Evolutionary conservation across 305 asterid species (phyloP), one percentile per base, ranked within the genome.

Genomic region (Solanum hybrid): DNA sequence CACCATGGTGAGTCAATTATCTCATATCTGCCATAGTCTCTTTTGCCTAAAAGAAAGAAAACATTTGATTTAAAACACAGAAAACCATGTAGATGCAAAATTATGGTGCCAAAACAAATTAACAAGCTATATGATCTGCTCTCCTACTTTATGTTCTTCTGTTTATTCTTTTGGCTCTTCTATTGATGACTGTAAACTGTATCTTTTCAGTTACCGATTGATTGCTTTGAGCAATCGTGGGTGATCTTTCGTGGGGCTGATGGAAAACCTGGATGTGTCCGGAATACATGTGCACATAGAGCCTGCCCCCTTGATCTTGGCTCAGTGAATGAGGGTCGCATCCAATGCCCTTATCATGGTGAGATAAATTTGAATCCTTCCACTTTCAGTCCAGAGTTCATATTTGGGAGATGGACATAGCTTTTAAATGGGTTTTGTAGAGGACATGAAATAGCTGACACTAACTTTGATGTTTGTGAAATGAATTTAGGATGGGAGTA

Each of bases 231-330:
- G 94, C 93, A 97, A 86, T 97, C 97, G 14, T 97, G 99, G 99
- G 99, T 97, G 73, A 92, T 97, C 88, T 96, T 97, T 90, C 97
- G 98, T 8, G 99, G 97, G 68, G 95, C 94, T 91, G 98, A 95
- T 91, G 97, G 98, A 20, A 93, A 95, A 90, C 96, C 99, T 9
- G 99, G 99, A 77, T 97, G 99, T 91, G 96, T 97, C 37, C 95
- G 92, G 90, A 97, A 97, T 87, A 96, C 99, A 20, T 96, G 99
- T 76, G 99, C 98, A 51, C 99, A 97, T 89, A 92, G 99, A 92
- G 98, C 99, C 80, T 97, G 99, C 90, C 99, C 99, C 0, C 98
- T 97, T 89, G 92, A 97, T 92, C 92, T 96, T 89, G 99, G 99
- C 89, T 92, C 98, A 26, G 94, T 97, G 14, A 97, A 95, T 13